Evolutionary conservation across 2,329 filamentous ascomycete species (phyloP).

Genomic region (Drechslera avenae): DNA sequence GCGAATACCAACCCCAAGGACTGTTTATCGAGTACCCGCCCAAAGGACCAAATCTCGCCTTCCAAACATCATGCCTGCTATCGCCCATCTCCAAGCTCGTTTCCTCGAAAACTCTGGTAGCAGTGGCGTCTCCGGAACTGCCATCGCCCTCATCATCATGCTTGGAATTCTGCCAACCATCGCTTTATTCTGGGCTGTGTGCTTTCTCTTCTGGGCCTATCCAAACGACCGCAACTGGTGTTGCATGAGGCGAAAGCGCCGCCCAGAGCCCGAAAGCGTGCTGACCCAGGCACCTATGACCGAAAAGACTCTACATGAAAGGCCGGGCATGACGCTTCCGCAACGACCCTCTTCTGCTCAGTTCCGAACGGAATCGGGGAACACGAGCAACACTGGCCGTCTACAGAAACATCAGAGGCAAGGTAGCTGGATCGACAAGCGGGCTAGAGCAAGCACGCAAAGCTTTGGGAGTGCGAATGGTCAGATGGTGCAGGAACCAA

Average conservation of each 20-base stretch:
- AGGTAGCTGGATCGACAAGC: slow-evolving; percentile 1
- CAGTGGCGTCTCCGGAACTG: slow-evolving; percentile 20
- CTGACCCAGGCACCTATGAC: slow-evolving; percentile 10
- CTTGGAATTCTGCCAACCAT: slow-evolving; percentile 34
- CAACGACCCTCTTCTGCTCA: slow-evolving; percentile 15
- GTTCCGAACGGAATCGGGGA: slow-evolving; percentile 20
- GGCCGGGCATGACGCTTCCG: slow-evolving; percentile 19
- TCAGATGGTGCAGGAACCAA: slow-evolving; percentile 25
- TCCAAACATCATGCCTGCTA: slow-evolving; percentile 21
- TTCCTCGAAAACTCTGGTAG: slow-evolving; percentile 13
- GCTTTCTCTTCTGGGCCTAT: slow-evolving; percentile 38
- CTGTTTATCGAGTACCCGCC: not conserved
- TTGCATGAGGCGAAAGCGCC: slow-evolving; percentile 30
- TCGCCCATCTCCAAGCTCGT: slow-evolving; percentile 22
- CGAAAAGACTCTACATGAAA: slow-evolving; percentile 20
- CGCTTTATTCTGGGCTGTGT: slow-evolving; percentile 29
- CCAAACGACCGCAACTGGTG: slow-evolving; percentile 31
- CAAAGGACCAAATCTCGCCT: not conserved
- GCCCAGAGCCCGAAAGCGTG: slow-evolving; percentile 9
- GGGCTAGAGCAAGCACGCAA: slow-evolving; percentile 18
- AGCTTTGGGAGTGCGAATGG: slow-evolving; percentile 24
- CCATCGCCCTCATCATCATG: slow-evolving; percentile 33
- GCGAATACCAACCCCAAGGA: not conserved
- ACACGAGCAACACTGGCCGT: slow-evolving; percentile 13
- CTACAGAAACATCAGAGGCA: slow-evolving; percentile 7